Base-by-base conservation (phyloP, 768 basidiomycete genomes). In the Clavaria fumosa region DNA sequence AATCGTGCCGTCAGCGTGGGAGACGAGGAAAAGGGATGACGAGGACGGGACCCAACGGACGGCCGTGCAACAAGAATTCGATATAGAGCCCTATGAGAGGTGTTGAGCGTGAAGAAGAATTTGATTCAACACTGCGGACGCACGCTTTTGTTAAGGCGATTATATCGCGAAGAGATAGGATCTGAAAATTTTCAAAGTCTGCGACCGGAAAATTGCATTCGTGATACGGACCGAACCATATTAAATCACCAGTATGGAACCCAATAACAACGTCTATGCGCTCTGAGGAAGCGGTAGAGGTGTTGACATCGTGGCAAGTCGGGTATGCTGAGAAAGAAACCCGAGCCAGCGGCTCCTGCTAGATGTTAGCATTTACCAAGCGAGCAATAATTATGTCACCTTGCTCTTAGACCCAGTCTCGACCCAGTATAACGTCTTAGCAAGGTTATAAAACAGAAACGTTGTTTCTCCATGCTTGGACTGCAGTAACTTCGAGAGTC, bases 211-310 rank as follows among this genome's bases (percentile, higher is more conserved):
- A 31, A 19, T 35, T 11, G 15, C 7, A 14, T 3, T 6, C 20
- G 30, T 54, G n/a, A n/a, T n/a, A n/a, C 69, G 45, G 44, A 83
- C 91, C 91, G 39, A 97, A 65, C 95, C 95, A 97, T 34, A 97
- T 60, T 24, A 99, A 63, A 59, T 99, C 95, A n/a, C 95, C 95
- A 0, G 90, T 84, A 43, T 64, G 69, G 53, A 95, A 96, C 4
- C 93, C 95, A 48, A 96, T 80, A 41, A 96, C 70, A 4, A 95
- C 65, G 49, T 96, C 91, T 23, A 96, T 58, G 31, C 75, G 72
- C 28, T 88, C 78, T 7, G 78, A 60, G 3, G 75, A 78, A 5
- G 83, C 75, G 2, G 91, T 95, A 2, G 70, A 55, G 4, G 64
- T 54, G 47, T 95, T 93, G 21, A 93, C 75, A 49, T 88, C 79